Conservation (phyloP, 2,329 filamentous ascomycete genomes). For the Alternaria panax region DNA sequence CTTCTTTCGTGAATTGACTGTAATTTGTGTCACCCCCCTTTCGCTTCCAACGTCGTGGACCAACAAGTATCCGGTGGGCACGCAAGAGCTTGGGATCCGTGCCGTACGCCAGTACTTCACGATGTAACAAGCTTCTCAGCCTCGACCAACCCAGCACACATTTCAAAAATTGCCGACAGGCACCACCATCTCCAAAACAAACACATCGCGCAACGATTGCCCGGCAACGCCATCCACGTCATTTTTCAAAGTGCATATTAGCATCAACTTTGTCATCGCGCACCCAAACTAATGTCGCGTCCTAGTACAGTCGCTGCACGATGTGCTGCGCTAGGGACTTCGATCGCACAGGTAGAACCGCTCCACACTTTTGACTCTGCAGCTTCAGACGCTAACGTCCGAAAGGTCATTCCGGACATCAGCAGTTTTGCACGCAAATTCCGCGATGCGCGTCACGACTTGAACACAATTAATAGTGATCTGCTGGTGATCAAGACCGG, state of each 20-base stretch:
- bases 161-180: not conserved
- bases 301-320: slow-evolving; percentile 42
- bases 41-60: slow-evolving; percentile 1
- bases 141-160: slow-evolving; percentile 10
- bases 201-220: slow-evolving; percentile 1
- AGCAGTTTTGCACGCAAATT: slow-evolving; percentile 41
- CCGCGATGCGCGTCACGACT: slow-evolving; percentile 43
- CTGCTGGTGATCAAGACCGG: slow-evolving; percentile 43
- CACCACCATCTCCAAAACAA: slow-evolving; percentile 1
- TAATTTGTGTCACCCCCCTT: slow-evolving; percentile 2
- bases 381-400: slow-evolving; percentile 18
- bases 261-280: not conserved
- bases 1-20: slow-evolving; percentile 2
- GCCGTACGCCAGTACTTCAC: slow-evolving; percentile 14
- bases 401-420: slow-evolving; percentile 40
- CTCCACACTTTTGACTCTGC: slow-evolving; percentile 7
- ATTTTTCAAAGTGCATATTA: slow-evolving; percentile 8
- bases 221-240: not conserved
- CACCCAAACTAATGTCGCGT: slow-evolving; percentile 30
- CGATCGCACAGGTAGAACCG: slow-evolving; percentile 38
- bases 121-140: slow-evolving; percentile 17
- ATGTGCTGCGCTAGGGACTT: slow-evolving; percentile 43
- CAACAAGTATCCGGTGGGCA: slow-evolving; percentile 14
- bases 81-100: slow-evolving; percentile 20
- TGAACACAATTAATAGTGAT: slow-evolving; percentile 42